Conservation (phyloP, 495 filamentous ascomycete genomes). For the Aspergillus homomorphus region DNA sequence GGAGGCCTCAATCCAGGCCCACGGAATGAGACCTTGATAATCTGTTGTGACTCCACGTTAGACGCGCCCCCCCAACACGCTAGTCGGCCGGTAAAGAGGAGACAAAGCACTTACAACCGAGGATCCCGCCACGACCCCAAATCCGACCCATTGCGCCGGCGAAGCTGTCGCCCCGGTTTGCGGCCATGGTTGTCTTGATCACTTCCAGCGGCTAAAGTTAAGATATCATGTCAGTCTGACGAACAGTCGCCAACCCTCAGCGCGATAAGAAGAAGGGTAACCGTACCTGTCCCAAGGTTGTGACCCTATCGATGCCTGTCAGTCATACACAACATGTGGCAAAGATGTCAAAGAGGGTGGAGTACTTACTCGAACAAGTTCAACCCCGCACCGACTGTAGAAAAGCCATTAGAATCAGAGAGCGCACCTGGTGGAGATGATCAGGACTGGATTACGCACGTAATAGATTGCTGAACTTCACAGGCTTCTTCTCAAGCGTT, state of each 20-base stretch:
- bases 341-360: neutral
- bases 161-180: slow-evolving; percentile 88
- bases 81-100: slow-evolving; percentile 17
- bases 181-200: slow-evolving; percentile 98
- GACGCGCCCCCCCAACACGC: slow-evolving; percentile 18
- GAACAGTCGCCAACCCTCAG: neutral
- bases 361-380: slow-evolving; percentile 90
- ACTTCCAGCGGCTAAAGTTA: slow-evolving; percentile 84
- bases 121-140: slow-evolving; percentile 89
- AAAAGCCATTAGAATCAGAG: slow-evolving; percentile 7
- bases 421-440: neutral
- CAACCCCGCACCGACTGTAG: slow-evolving; percentile 80
- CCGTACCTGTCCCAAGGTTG: slow-evolving; percentile 75
- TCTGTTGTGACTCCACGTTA: slow-evolving; percentile 50
- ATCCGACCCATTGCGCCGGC: slow-evolving; percentile 74
- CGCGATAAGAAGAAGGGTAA: neutral
- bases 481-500: slow-evolving; percentile 93
- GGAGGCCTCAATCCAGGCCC: slow-evolving; percentile 99
- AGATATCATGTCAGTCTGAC: slow-evolving; percentile 19
- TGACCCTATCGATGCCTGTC: slow-evolving; percentile 58
- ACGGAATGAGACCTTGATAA: slow-evolving; percentile 99
- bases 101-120: slow-evolving; percentile 78
- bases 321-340: slow-evolving; percentile 7
- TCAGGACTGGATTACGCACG: slow-evolving; percentile 42
- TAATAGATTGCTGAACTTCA: slow-evolving; percentile 99